Base-by-base conservation (phyloP, 768 basidiomycete genomes). In the Tubosaeta sp. region DNA sequence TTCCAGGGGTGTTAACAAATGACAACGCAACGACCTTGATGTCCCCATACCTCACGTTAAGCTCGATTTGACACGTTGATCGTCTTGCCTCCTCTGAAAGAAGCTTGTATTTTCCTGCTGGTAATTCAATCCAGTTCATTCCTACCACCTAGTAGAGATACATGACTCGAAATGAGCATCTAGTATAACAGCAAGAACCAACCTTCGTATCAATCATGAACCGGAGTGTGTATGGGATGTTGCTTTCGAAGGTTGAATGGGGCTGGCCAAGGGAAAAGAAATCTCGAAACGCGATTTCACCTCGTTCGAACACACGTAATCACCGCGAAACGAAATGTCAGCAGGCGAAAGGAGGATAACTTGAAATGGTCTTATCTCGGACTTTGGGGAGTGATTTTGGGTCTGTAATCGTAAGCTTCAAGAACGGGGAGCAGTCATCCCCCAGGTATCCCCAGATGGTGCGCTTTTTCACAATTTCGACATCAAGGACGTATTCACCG, bases 171-270 rank as follows among this genome's bases (percentile, higher is more conserved):
- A 47, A 26, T 48, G 4, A 10, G 26, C 19, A 41, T n/a, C 13
- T 7, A 44, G 6, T 12, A 22, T 17, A 22, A 29, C 7, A 33
- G 45, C 9, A n/a, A 32, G 1, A 5, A 57, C 59, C 19, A 19
- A 91, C 95, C 77, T 93, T 86, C 6, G 91, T 88, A 64, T 99
- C 97, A 55, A 99, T 95, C 97, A 99, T 99, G 69, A 97, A 98
- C 8, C 97, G 83, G 46, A 99, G 74, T 4, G 80, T 84, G 63
- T 91, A 99, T 0, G 82, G 83, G 50, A 99, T 90, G 64, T 98
- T 98, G 62, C 94, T 97, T 69, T 99, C 97, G 57, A 78, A 99
- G 0, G 95, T 97, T 27, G 83, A 52, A 14, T 84, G 72, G 26
- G 76, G 68, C 27, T 74, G 72, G 12, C 70, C 72, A 10, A 64